Base-by-base conservation (phyloP, 2,329 filamentous ascomycete genomes). In the Pseudocercospora fijiensis region DNA sequence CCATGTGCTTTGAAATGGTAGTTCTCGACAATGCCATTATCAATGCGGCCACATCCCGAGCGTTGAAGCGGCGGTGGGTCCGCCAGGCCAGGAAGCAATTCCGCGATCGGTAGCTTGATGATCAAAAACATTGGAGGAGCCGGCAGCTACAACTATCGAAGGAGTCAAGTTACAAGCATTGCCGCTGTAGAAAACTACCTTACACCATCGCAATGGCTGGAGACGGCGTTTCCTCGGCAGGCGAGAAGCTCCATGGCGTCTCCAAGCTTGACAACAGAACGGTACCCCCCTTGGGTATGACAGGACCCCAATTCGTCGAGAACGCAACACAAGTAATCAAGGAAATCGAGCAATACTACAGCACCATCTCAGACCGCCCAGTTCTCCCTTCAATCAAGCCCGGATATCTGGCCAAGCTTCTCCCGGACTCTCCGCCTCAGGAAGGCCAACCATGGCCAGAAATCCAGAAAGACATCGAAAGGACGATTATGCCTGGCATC, bases 401-500 rank as follows among this genome's bases (percentile, higher is more conserved):
- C 0, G 94, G 94, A 61, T 98, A 96, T 76, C 86, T 98, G 9
- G 86, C 87, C 55, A 88, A 90, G 52, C 84, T 95, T 6, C 86
- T 98, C 22, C 94, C 94, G 1, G 72, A 78, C 43, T 82, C 80
- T 60, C 86, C 86, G 43, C 94, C 85, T 56, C 81, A 83, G 69
- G 81, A 85, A 63, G 90, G 84, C 72, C 92, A 89, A 81, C 80
- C 85, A 74, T 96, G 93, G 91, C 79, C 82, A 22, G 82, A 86
- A 58, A 97, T 98, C 73, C 90, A 92, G 71, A 83, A 86, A 62
- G 94, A 98, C 75, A 88, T 98, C 58, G 89, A 93, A 71, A 80
- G 84, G 51, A 91, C 95, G 75, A 96, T 98, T 74, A 86, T 96
- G 75, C 94, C 94, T 0, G 94, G 94, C 5, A 82, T 98, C 60